Conservation (phyloP, 2,329 filamentous ascomycete genomes). For the Apiospora arundinis region DNA sequence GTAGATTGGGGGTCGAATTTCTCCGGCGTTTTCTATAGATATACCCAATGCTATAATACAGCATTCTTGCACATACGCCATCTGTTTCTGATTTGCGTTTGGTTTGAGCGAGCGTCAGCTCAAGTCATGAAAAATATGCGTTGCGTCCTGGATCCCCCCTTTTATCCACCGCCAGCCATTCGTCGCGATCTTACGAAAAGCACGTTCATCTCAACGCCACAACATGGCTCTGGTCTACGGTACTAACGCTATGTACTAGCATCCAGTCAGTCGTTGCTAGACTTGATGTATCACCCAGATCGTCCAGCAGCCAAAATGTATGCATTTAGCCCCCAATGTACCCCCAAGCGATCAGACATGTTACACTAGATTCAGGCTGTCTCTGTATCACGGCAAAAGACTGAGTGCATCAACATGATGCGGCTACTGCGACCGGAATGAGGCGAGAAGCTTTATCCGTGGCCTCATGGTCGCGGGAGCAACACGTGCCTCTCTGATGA, state of each 20-base stretch:
- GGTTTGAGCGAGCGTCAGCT: background rate
- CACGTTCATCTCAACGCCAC: background rate
- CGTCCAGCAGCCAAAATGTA: background rate
- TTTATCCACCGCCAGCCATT: background rate
- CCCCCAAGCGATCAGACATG: background rate
- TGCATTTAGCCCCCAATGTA: background rate
- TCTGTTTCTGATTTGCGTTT: background rate
- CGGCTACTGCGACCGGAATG: conserved; percentile 1
- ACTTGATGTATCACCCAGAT: background rate
- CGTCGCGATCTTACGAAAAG: background rate
- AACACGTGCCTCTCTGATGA: background rate
- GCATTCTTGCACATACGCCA: background rate
- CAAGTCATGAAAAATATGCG: background rate
- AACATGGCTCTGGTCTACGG: background rate
- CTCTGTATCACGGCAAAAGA: background rate
- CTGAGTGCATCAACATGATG: background rate
- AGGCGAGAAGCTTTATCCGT: background rate
- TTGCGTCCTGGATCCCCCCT: background rate
- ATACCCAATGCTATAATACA: conserved; percentile 11
- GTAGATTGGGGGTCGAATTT: background rate
- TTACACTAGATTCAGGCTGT: conserved; percentile 12
- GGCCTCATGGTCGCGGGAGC: background rate
- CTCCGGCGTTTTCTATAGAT: background rate
- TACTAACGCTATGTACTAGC: background rate
- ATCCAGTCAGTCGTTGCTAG: background rate